phyloP scores from a whole-genome alignment of 331 rosid species.

The Acacia concinna region DNA sequence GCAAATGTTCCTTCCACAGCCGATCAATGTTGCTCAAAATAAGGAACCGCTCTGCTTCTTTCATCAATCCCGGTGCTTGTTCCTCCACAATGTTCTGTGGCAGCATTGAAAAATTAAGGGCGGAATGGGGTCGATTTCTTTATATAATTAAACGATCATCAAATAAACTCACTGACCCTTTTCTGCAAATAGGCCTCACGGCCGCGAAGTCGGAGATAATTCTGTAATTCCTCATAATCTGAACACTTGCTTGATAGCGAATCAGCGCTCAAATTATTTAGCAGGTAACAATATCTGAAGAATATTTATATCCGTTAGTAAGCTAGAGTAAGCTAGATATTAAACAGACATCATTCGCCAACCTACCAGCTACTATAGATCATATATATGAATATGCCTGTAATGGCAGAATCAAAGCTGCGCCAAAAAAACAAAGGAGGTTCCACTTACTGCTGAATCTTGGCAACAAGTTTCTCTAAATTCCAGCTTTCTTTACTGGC shows the following conservation, averaged over 20 bases:
- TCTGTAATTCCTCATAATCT: conserved; percentile 63
- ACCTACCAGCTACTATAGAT: not conserved
- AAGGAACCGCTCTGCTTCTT: conserved; percentile 91
- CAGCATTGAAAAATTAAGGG: conserved; percentile 1
- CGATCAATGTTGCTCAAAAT: conserved; percentile 89
- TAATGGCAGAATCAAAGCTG: not conserved
- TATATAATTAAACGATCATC: not conserved
- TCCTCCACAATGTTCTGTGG: conserved; percentile 66
- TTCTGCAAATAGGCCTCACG: conserved; percentile 86
- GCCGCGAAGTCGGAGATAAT: conserved; percentile 73
- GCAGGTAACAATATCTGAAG: conserved; percentile 82
- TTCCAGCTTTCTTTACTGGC: conserved; percentile 90
- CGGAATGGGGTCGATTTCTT: not conserved
- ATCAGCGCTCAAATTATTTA: conserved; percentile 85
- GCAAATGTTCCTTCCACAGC: conserved; percentile 95
- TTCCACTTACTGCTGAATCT: conserved; percentile 89
- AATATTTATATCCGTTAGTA: conserved; percentile 27
- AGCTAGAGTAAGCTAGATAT: conserved; percentile 17
- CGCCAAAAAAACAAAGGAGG: conserved; percentile 8
- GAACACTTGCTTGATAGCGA: conserved; percentile 64
- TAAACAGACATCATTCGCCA: conserved; percentile 1
- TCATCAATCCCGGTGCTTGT: conserved; percentile 90
- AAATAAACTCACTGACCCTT: conserved; percentile 53
- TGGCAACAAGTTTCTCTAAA: conserved; percentile 84
- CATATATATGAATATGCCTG: conserved; percentile 8